These are phyloP conservation scores for Chlorella vulgaris DNA, from an alignment of 139 green algal species.

Conservation along the genomic window DNA sequence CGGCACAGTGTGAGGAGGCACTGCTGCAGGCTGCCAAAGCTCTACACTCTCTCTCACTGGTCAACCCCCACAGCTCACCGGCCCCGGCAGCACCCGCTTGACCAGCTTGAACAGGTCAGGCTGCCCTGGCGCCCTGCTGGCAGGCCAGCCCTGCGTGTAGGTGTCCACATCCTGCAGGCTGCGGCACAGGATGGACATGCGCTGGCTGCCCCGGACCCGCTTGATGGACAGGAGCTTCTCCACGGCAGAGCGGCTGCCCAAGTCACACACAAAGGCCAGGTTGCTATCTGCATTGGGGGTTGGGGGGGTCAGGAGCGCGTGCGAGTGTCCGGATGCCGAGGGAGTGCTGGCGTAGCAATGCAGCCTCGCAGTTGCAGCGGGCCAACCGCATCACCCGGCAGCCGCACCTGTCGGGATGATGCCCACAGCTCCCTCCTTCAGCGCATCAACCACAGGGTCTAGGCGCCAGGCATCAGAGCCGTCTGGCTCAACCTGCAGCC, in stretches of 20 bases:
- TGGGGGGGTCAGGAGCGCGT: neutral
- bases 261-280: conserved; percentile 83
- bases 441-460: conserved; percentile 55
- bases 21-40: too few relatives aligned
- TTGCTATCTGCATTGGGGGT: conserved; percentile 62
- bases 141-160: conserved; percentile 78
- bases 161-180: conserved; percentile 47
- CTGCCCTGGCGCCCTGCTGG: conserved; percentile 58
- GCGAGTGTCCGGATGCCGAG: neutral
- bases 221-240: conserved; percentile 75
- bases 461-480: conserved; percentile 79
- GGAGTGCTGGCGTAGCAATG: neutral
- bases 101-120: conserved; percentile 76
- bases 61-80: conserved; percentile 47
- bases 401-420: conserved; percentile 80
- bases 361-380: too few relatives aligned
- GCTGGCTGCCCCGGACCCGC: conserved; percentile 74
- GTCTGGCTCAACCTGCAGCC: conserved; percentile 55
- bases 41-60: neutral
- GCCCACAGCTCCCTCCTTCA: conserved; percentile 72
- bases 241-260: conserved; percentile 69
- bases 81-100: conserved; percentile 73
- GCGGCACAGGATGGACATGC: conserved; percentile 74
- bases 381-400: too few relatives aligned
- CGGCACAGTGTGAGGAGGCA: too few relatives aligned